These are phyloP conservation scores for Escovopsis weberi DNA, from an alignment of 2,329 filamentous ascomycete genomes.

Conservation along the genomic window DNA sequence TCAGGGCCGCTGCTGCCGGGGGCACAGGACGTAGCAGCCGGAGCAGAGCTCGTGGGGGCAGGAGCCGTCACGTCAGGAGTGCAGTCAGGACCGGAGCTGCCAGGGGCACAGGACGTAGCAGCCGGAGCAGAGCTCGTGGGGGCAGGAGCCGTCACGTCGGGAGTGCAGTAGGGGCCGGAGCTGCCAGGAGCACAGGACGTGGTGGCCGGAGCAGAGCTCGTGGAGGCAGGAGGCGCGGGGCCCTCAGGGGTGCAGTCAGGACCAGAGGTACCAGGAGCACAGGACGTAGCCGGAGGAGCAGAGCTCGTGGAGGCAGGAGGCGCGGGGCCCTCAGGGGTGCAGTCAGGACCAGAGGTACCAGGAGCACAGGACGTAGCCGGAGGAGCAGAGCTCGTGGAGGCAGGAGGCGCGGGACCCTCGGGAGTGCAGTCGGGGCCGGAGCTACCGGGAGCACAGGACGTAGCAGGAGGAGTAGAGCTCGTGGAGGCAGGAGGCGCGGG, in stretches of 20 bases:
- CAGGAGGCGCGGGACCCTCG: constrained; percentile 8
- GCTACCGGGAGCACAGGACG: constrained; percentile 9
- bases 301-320: not conserved
- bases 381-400: constrained; percentile 6
- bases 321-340: constrained; percentile 6
- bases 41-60: constrained; percentile 5
- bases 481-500: not conserved
- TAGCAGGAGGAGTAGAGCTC: constrained; percentile 5
- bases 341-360: constrained; percentile 8
- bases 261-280: constrained; percentile 4
- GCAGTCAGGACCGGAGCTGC: constrained; percentile 5
- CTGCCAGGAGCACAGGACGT: constrained; percentile 9
- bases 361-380: constrained; percentile 6
- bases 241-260: constrained; percentile 6
- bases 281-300: constrained; percentile 5
- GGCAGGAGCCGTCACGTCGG: constrained; percentile 5
- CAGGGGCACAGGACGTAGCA: too few relatives aligned
- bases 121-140: not conserved
- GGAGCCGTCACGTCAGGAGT: constrained; percentile 7
- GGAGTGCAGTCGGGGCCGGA: constrained; percentile 4
- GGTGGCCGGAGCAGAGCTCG: not conserved
- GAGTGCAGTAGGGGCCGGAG: constrained; percentile 5
- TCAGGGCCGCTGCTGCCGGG: constrained; percentile 8
- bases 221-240: constrained; percentile 1
- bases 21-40: constrained; percentile 4